phyloP scores from a whole-genome alignment of 768 basidiomycete species.

The Mycena vitilis region DNA sequence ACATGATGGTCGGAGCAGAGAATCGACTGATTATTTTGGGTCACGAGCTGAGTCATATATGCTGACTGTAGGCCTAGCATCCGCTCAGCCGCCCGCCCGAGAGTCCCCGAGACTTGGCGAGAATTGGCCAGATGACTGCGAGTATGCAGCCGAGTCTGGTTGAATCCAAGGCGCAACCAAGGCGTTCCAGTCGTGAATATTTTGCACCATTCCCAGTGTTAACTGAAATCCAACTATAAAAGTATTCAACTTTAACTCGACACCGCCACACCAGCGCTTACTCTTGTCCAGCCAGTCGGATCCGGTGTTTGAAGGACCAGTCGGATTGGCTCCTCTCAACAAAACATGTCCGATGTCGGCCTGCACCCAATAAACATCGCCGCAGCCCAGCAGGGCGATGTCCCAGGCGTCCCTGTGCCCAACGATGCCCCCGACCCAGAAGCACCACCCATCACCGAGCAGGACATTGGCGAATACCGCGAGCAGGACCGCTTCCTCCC shows the following conservation, averaged over 20 bases:
- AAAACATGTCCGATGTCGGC: constrained; percentile 8
- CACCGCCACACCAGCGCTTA: constrained; percentile 10
- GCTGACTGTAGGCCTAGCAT: not conserved
- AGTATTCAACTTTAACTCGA: too few relatives aligned
- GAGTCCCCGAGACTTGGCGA: not conserved
- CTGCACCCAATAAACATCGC: constrained; percentile 27
- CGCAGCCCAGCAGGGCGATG: constrained; percentile 19
- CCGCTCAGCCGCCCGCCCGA: not conserved
- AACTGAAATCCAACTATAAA: too few relatives aligned
- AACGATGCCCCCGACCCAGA: constrained; percentile 8
- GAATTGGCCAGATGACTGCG: not conserved
- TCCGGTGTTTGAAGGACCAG: not conserved
- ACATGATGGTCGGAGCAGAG: constrained; percentile 54
- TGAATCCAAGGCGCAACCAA: too few relatives aligned
- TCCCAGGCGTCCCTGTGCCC: not conserved
- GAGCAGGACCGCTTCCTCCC: constrained; percentile 96
- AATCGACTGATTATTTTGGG: constrained; percentile 4
- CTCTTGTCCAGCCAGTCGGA: not conserved
- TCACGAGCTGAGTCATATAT: constrained; percentile 13
- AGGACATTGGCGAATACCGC: constrained; percentile 93
- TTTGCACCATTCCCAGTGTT: too few relatives aligned
- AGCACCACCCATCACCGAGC: constrained; percentile 66
- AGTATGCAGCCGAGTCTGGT: too few relatives aligned
- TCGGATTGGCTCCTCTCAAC: not conserved
- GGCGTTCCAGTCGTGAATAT: too few relatives aligned